A percentile compares a stretch with the other conserved stretches of the same genome.
Evolutionary conservation across 1,284 basidiomycete species (phyloP).

Genomic region (Hymenochaete sp.): DNA sequence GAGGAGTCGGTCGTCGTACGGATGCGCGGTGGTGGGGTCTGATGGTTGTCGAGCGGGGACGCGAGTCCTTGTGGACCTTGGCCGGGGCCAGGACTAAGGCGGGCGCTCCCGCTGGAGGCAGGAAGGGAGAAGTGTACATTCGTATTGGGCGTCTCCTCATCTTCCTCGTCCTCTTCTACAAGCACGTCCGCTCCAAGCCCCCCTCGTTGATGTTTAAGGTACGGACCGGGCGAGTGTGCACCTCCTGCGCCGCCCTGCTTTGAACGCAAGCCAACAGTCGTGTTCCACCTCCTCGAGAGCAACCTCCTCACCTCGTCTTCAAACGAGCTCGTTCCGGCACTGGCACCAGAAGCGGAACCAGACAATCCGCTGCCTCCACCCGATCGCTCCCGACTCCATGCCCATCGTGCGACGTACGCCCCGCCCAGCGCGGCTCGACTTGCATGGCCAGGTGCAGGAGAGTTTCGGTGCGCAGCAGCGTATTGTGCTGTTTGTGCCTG

Average conservation of each 20-base stretch:
- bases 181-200: constrained; percentile 54
- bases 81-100: not conserved
- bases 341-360: constrained; percentile 28
- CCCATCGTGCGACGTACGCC: constrained; percentile 72
- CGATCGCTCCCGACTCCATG: constrained; percentile 62
- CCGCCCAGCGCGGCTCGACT: constrained; percentile 60
- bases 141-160: constrained; percentile 45
- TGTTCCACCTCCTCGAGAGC: constrained; percentile 62
- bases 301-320: constrained; percentile 69
- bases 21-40: constrained; percentile 18
- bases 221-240: constrained; percentile 33
- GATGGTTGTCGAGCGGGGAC: no score
- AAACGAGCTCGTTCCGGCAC: constrained; percentile 47
- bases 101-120: constrained; percentile 23
- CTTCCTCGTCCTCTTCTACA: constrained; percentile 67
- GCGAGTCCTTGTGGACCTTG: constrained; percentile 30
- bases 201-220: constrained; percentile 24
- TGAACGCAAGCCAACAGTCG: constrained; percentile 38
- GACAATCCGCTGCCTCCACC: no score
- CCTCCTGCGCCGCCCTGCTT: constrained; percentile 34
- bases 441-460: constrained; percentile 57
- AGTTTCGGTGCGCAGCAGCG: constrained; percentile 49
- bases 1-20: constrained; percentile 39
- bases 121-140: constrained; percentile 28
- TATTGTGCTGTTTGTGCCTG: constrained; percentile 12